Evolutionary conservation across 495 filamentous ascomycete species (phyloP), one percentile per base, ranked within the genome.

Genomic region (Cladorrhinum samala): DNA sequence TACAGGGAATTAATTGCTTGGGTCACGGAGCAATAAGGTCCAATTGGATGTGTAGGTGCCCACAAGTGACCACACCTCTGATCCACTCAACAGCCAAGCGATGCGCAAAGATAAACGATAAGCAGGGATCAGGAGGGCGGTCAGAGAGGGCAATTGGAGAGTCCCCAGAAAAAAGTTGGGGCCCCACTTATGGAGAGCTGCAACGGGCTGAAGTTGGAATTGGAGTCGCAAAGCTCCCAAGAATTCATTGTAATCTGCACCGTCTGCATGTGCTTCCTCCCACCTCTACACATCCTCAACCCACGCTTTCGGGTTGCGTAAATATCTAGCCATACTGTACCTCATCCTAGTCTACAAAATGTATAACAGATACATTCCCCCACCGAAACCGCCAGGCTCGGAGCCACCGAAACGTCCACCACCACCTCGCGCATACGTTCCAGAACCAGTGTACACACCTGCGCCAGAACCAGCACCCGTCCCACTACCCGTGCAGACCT

Each of bases 311-410:
- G n/a, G n/a, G n/a, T n/a, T n/a, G n/a, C n/a, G n/a, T n/a, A n/a
- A n/a, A n/a, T n/a, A n/a, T n/a, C n/a, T n/a, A n/a, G n/a, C n/a
- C n/a, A n/a, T n/a, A 38, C 33, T 23, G 1, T 50, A 11, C 19
- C 24, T 42, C 25, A 13, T 20, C 38, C 39, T 48, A 13, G 11
- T 16, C 8, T 3, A 27, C 16, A 57, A 43, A 27, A 76, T 73
- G 59, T 75, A 76, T 51, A 64, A 62, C 27, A 63, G 73, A 56
- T 74, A 75, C 48, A 64, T 74, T 1, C 73, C 70, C 18, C 66
- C 69, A 9, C 56, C 63, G 20, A 73, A 70, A 36, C 38, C 37
- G 27, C 57, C 41, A 36, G 42, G 30, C 24, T 4, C 38, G 9
- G 50, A 13, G 5, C 38, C 44, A 20, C 20, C 45, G 23, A 48